Base-by-base conservation (phyloP, 2,329 filamentous ascomycete genomes). In the Purpureocillium takamizusanense region DNA sequence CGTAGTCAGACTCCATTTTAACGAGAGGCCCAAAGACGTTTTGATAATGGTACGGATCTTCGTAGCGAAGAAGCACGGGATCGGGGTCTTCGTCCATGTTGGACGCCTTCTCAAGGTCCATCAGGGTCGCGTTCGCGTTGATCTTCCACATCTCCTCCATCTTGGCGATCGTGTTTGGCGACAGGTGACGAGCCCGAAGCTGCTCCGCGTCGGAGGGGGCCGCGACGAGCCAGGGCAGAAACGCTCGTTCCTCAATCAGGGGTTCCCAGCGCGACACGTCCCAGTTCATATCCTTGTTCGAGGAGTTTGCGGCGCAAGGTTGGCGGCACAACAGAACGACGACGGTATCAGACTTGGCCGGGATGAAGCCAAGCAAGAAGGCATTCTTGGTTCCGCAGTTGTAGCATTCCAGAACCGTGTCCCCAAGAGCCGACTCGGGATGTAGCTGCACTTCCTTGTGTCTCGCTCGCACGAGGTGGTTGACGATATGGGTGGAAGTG, bases 361-460 rank as follows among this genome's bases (percentile, higher is more conserved):
- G 94, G 51, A 98, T 98, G 60, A 98, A 98, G 7, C 92, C 92
- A 21, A 98, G 81, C 28, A 97, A 72, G 52, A 98, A 98, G 35
- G 95, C 90, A 59, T 98, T 98, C 67, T 95, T 97, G n/a, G 87
- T 95, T 34, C 90, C 92, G 62, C 92, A 98, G 65, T 95, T 97
- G 69, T 98, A 98, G 67, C 92, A 98, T 68, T 98, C 92, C 45
- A 98, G 76, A 29, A 94, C 86, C 1, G 92, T 98, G 58, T 98
- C 94, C 46, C 92, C 92, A 10, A 98, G 79, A 7, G 88, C 82
- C 14, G 92, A 97, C 50, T 83, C 81, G 7, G 92, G 90, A 60
- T 98, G 92, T 39, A 98, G 78, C 62, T 95, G 90, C 38, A 98
- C 92, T 67, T 98, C 94, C 71, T 97, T 98, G 70, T 98, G 92